Evolutionary conservation across 169 alveolate species (phyloP).

Genomic region (Cryptosporidium muris): DNA sequence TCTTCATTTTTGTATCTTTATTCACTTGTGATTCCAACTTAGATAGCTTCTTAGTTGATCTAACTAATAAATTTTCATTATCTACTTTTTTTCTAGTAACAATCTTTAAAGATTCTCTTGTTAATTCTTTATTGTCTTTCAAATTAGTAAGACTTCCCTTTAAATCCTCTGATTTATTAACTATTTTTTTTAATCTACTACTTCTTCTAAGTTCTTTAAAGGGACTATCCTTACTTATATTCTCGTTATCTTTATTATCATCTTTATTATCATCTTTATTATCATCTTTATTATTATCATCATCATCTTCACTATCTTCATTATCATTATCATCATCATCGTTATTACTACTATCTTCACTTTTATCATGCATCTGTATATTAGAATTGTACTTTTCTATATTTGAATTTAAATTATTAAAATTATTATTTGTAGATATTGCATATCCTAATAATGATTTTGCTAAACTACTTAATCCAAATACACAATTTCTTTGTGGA

Average conservation of each 20-base stretch:
- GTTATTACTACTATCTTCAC: not conserved
- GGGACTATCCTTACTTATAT: not conserved
- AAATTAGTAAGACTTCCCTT: not conserved
- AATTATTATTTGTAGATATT: not conserved
- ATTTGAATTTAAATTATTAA: not conserved
- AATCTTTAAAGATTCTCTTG: not conserved
- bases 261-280: not conserved
- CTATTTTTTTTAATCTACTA: not conserved
- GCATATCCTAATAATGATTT: slow-evolving; percentile 43
- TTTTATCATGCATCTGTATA: not conserved
- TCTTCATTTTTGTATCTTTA: not conserved
- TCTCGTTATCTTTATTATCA: not conserved
- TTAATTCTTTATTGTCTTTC: not conserved
- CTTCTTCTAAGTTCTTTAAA: not conserved
- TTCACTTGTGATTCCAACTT: not conserved
- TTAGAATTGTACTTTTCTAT: not conserved
- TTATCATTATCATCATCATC: not conserved
- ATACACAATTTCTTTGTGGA: too few species aligned
- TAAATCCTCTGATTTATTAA: slow-evolving; percentile 1
- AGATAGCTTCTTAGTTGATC: not conserved
- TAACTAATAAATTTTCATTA: not conserved
- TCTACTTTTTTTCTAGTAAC: not conserved
- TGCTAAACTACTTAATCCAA: slow-evolving; percentile 37
- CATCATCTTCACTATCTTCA: not conserved
- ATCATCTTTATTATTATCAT: not conserved